Percentiles rank a stretch among this genome's conserved stretches.
phyloP scores from a whole-genome alignment of 495 filamentous ascomycete genomes.

The Aeminium ludgeri region DNA sequence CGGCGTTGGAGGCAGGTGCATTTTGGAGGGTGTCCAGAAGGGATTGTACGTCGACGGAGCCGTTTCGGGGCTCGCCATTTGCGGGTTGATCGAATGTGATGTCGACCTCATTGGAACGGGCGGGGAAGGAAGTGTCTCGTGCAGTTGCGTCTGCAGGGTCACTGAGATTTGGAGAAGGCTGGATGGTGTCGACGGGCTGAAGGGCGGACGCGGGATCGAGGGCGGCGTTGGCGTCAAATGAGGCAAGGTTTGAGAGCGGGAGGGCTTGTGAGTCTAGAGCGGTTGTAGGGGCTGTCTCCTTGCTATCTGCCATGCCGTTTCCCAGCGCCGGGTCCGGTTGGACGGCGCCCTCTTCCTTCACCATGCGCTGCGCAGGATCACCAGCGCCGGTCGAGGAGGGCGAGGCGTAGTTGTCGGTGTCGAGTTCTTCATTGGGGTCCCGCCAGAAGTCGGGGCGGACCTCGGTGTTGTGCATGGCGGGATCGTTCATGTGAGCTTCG shows the following conservation, averaged over 20 bases:
- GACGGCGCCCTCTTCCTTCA: background rate
- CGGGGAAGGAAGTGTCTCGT: too few species aligned
- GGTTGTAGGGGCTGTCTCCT: background rate
- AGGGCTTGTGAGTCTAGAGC: background rate
- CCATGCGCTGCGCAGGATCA: background rate
- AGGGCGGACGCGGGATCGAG: background rate
- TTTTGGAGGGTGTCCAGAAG: conserved; percentile 23
- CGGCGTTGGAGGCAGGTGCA: conserved; percentile 14
- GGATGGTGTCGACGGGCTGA: conserved; percentile 5
- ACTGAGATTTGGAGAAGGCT: conserved; percentile 14
- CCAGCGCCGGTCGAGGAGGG: conserved; percentile 12
- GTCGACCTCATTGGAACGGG: too few species aligned
- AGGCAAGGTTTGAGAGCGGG: conserved; percentile 1
- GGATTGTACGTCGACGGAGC: conserved; percentile 26
- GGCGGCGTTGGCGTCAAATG: too few species aligned
- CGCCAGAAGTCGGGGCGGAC: conserved; percentile 11
- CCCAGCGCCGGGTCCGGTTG: background rate
- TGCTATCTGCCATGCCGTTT: conserved; percentile 4
- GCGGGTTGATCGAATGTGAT: too few species aligned
- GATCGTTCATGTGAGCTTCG: conserved; percentile 31
- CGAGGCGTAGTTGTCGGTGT: conserved; percentile 6
- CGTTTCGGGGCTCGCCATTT: too few species aligned
- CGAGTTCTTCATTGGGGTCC: conserved; percentile 10
- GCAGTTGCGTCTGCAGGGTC: background rate
- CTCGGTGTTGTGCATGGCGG: conserved; percentile 16